These are phyloP conservation scores for Zymoseptoria ardabiliae DNA, from an alignment of 2,329 filamentous ascomycete species.

Conservation along the genomic window DNA sequence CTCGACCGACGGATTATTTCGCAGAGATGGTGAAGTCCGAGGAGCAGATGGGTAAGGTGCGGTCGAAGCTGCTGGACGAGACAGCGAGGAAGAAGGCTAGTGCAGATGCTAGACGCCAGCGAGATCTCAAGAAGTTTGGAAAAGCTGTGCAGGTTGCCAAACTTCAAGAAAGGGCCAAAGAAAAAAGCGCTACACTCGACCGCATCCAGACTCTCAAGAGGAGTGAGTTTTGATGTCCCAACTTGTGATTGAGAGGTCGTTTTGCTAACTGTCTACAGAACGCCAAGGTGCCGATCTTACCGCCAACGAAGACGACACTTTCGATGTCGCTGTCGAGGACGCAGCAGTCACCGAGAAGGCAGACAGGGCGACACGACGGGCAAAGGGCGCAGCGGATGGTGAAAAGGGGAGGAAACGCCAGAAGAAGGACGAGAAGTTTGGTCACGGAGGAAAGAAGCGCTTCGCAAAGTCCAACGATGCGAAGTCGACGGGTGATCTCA, in stretches of 20 bases:
- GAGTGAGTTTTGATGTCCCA: constrained; percentile 56
- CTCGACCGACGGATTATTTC: constrained; percentile 88
- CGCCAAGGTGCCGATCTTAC: constrained; percentile 63
- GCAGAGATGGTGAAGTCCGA: constrained; percentile 99
- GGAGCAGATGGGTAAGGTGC: constrained; percentile 96
- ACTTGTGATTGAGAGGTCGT: neutral
- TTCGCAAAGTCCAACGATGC: constrained; percentile 88
- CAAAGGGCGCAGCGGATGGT: constrained; percentile 23
- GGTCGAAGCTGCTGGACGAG: constrained; percentile 85
- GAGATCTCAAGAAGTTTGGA: constrained; percentile 97
- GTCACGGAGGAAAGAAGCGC: constrained; percentile 78
- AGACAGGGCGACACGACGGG: constrained; percentile 35
- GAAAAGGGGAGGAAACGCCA: constrained; percentile 62
- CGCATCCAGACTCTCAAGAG: constrained; percentile 94
- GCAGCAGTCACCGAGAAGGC: constrained; percentile 47
- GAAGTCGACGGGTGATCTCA: constrained; percentile 69
- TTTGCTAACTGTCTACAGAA: constrained; percentile 50
- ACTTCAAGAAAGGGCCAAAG: constrained; percentile 86
- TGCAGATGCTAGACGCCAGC: constrained; percentile 80
- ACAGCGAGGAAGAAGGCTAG: constrained; percentile 88
- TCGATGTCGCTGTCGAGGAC: constrained; percentile 80
- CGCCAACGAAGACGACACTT: constrained; percentile 73
- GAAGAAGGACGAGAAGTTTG: constrained; percentile 93
- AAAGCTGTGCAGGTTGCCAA: constrained; percentile 97
- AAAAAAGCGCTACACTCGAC: constrained; percentile 85